Base-by-base conservation (phyloP, 2,329 filamentous ascomycete genomes). In the Apiospora marii region DNA sequence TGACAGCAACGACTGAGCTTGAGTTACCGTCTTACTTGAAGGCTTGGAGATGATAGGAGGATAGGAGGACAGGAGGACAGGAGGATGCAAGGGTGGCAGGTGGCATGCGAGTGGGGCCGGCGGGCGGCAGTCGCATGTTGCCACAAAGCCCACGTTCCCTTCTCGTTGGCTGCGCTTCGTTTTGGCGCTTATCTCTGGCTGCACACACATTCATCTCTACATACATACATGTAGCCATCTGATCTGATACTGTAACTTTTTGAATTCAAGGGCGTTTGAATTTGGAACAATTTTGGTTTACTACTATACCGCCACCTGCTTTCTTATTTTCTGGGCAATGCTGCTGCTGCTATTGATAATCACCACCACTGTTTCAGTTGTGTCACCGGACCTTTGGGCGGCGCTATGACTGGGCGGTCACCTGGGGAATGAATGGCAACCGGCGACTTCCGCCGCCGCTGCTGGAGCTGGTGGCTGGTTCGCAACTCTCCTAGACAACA, bases 361-460 rank as follows among this genome's bases (percentile, higher is more conserved):
- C 37, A 41, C 34, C 30, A 64, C 30, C 34, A 41, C 58, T 64
- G 58, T 64, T 64, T 64, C 58, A 64, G 58, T 22, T 41, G 30
- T 64, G 58, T 64, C 58, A 41, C 34, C 58, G 34, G 30, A 64
- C 34, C 34, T 30, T 64, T n/a, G 4, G 58, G n/a, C 58, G 34
- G 5, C 58, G 58, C 58, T 64, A 41, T 64, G 58, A 24, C 58
- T 64, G 34, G 58, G 58, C 58, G 58, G 58, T 37, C 58, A 30
- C 53, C 30, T 13, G 58, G 37, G 37, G 58, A 64, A 64, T 64
- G 58, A 64, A 64, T 64, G 58, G 58, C 22, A 64, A 24, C 58
- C 58, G 58, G 58, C 58, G 58, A 64, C 58, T 34, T 64, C 58
- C 58, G 58, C 58, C 34, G 22, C 30, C n/a, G 10, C 22, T n/a